These are phyloP conservation scores for Tylopilus sp. DNA, from an alignment of 1,284 basidiomycete species.

Conservation along the genomic window DNA sequence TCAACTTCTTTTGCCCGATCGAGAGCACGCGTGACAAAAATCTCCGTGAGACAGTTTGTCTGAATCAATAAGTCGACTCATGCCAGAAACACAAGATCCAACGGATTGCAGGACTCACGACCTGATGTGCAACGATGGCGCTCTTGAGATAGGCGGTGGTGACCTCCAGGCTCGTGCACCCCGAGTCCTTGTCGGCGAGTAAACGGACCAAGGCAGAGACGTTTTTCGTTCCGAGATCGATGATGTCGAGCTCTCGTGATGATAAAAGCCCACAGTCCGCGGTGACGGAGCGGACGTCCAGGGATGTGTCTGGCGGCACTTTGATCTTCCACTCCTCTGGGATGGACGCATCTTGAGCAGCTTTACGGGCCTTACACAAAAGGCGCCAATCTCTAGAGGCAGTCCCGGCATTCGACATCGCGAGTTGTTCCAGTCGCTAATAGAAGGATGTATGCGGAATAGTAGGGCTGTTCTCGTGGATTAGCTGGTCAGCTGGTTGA, in stretches of 20 bases:
- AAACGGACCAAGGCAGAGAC: slow-evolving; percentile 21
- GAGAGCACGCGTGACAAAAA: slow-evolving; percentile 60
- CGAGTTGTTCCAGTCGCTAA: not conserved
- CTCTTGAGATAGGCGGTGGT: slow-evolving; percentile 77
- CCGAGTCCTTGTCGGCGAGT: slow-evolving; percentile 40
- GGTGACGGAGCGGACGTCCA: slow-evolving; percentile 58
- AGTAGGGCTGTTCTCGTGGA: no score
- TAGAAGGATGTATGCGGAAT: not conserved
- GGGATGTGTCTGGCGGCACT: slow-evolving; percentile 39
- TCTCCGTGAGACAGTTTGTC: slow-evolving; percentile 70
- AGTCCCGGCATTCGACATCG: slow-evolving; percentile 8
- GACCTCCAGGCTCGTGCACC: slow-evolving; percentile 57
- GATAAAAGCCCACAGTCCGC: slow-evolving; percentile 58
- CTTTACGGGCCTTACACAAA: slow-evolving; percentile 21
- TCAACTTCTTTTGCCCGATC: slow-evolving; percentile 57
- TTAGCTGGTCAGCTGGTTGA: no score
- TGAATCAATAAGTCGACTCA: slow-evolving; percentile 18
- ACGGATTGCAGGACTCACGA: slow-evolving; percentile 46
- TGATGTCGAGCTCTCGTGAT: slow-evolving; percentile 62
- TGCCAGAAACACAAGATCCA: not conserved
- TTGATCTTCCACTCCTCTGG: slow-evolving; percentile 24
- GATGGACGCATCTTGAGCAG: slow-evolving; percentile 24
- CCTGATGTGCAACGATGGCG: slow-evolving; percentile 76
- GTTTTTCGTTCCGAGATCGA: slow-evolving; percentile 44
- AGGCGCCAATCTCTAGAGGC: slow-evolving; percentile 14